Percentiles rank a stretch among this genome's conserved stretches.
phyloP scores from a whole-genome alignment of 441 rosid genomes.

The Metrosideros polymorpha region DNA sequence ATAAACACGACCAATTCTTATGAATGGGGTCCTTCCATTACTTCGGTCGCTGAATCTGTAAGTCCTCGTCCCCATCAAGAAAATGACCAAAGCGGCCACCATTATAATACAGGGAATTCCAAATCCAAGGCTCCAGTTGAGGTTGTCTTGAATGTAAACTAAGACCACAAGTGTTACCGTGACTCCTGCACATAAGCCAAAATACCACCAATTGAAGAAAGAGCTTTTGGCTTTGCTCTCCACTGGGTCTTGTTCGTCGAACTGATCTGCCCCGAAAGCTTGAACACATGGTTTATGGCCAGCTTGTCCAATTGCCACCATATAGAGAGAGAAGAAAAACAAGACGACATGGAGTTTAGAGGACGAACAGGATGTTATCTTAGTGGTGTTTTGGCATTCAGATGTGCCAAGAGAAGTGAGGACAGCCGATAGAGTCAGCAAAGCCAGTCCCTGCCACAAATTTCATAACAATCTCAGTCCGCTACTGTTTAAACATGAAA shows the following conservation, averaged over 20 bases:
- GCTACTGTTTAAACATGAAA: not conserved
- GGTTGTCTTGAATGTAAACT: constrained; percentile 40
- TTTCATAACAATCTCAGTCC: not conserved
- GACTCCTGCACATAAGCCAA: constrained; percentile 21
- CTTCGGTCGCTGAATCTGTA: constrained; percentile 21
- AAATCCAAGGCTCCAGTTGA: constrained; percentile 47
- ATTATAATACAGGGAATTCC: constrained; percentile 36
- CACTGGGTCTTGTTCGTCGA: constrained; percentile 30
- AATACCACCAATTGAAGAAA: constrained; percentile 55
- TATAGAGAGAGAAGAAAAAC: constrained; percentile 37
- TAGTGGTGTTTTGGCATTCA: constrained; percentile 9
- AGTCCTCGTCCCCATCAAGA: constrained; percentile 29
- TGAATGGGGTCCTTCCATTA: constrained; percentile 18
- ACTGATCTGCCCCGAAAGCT: constrained; percentile 64
- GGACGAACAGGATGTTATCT: constrained; percentile 5
- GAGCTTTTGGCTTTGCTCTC: constrained; percentile 39
- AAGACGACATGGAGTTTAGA: constrained; percentile 14
- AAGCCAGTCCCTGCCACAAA: not conserved
- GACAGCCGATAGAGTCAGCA: not conserved
- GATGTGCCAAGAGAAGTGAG: not conserved
- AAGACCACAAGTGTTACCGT: constrained; percentile 11
- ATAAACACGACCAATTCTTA: constrained; percentile 32
- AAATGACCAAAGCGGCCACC: constrained; percentile 21
- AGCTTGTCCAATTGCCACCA: constrained; percentile 42
- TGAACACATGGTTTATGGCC: constrained; percentile 47